These are phyloP conservation scores for Antitrichia curtipendula DNA, from an alignment of 225 moss, liverwort and hornwort species.

Conservation along the genomic window DNA sequence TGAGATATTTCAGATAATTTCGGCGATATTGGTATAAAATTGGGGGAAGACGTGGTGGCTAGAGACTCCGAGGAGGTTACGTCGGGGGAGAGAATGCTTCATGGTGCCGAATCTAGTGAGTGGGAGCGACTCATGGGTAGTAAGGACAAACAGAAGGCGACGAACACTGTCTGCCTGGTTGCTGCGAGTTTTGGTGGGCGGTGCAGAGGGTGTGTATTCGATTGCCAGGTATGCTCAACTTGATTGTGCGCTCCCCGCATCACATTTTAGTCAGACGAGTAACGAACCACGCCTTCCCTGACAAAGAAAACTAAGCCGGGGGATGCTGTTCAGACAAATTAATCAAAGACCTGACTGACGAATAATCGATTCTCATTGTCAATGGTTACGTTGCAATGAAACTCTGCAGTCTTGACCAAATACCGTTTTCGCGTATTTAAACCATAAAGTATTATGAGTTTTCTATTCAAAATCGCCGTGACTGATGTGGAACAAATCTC, in stretches of 20 bases:
- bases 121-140: neutral
- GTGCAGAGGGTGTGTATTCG: neutral
- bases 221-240: neutral
- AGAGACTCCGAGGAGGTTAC: neutral
- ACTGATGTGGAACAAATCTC: neutral
- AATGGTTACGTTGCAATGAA: neutral
- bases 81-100: neutral
- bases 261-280: neutral
- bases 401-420: neutral
- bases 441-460: neutral
- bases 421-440: neutral
- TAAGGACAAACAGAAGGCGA: neutral
- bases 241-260: neutral
- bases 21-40: neutral
- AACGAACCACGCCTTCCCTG: neutral
- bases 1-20: neutral
- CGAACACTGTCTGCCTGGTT: neutral
- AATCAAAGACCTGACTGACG: neutral
- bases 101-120: neutral
- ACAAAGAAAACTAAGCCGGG: neutral
- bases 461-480: neutral
- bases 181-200: neutral
- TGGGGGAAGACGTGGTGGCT: conserved; percentile 1
- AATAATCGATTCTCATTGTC: neutral
- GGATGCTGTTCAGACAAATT: neutral